phyloP scores from a whole-genome alignment of 2,329 filamentous ascomycete genomes.

The Aspergillus nomiae region DNA sequence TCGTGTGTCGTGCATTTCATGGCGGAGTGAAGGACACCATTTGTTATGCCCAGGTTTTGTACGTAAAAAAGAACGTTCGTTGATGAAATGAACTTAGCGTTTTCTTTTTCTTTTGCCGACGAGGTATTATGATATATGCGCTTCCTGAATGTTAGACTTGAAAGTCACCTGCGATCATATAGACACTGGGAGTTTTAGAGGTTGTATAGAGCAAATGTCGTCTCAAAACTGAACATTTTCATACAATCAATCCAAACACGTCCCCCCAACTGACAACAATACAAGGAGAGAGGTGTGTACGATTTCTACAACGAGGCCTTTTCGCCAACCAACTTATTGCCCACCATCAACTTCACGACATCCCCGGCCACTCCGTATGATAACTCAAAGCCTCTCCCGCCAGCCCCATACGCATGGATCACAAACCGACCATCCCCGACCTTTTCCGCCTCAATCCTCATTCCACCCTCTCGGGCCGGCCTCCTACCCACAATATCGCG shows the following conservation, averaged over 20 bases:
- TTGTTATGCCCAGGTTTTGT: conserved; percentile 33
- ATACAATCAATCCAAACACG: not conserved
- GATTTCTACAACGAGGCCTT: conserved; percentile 25
- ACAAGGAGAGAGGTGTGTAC: not conserved
- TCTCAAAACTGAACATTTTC: not conserved
- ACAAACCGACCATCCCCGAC: conserved; percentile 29
- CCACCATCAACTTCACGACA: conserved; percentile 46
- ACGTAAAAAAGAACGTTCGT: conserved; percentile 30
- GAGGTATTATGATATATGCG: not conserved
- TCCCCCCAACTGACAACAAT: too few relatives aligned
- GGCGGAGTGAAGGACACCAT: conserved; percentile 30
- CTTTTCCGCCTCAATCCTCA: conserved; percentile 57
- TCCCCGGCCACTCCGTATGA: conserved; percentile 62
- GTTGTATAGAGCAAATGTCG: not conserved
- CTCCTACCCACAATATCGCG: conserved; percentile 50
- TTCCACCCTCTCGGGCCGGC: conserved; percentile 47
- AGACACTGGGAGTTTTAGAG: not conserved
- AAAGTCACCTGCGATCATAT: not conserved
- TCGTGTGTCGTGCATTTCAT: conserved; percentile 29
- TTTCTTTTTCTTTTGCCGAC: conserved; percentile 1
- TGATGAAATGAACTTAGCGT: conserved; percentile 24
- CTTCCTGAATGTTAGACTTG: not conserved
- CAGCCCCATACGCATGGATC: conserved; percentile 62
- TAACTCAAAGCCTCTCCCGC: conserved; percentile 63
- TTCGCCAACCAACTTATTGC: conserved; percentile 22